Percentiles rank a stretch among this genome's conserved stretches.
These are phyloP conservation scores for Sporothrix brasiliensis DNA, from an alignment of 2,329 filamentous ascomycete species.

Conservation along the genomic window DNA sequence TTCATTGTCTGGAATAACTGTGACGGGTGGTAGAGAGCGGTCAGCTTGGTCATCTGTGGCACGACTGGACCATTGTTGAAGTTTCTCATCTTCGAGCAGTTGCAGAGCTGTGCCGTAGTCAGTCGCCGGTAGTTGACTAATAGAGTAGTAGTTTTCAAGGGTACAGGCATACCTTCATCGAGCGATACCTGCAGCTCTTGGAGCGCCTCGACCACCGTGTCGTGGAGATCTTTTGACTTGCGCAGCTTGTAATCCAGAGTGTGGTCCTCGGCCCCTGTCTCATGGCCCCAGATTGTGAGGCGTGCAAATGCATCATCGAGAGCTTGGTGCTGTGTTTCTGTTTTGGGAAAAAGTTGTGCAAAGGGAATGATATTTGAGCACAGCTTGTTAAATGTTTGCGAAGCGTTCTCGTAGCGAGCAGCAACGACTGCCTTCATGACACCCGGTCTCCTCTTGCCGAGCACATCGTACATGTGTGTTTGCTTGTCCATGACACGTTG, in stretches of 20 bases:
- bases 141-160: too few species aligned
- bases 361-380: slow-evolving; percentile 27
- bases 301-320: slow-evolving; percentile 32
- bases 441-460: slow-evolving; percentile 25
- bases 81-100: slow-evolving; percentile 24
- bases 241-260: slow-evolving; percentile 34
- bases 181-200: slow-evolving; percentile 31
- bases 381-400: slow-evolving; percentile 33
- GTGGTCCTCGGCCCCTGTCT: slow-evolving; percentile 34
- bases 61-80: slow-evolving; percentile 27
- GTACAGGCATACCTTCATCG: slow-evolving; percentile 29
- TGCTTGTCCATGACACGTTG: slow-evolving; percentile 30
- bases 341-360: slow-evolving; percentile 27
- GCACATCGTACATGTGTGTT: slow-evolving; percentile 35
- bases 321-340: slow-evolving; percentile 19
- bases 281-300: slow-evolving; percentile 34
- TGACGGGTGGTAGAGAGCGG: neutral
- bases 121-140: neutral
- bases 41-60: neutral
- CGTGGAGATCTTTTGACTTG: slow-evolving; percentile 31
- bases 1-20: neutral
- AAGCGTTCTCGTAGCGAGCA: slow-evolving; percentile 33
- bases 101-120: slow-evolving; percentile 25
- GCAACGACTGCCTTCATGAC: slow-evolving; percentile 33
- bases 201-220: slow-evolving; percentile 29